Percentiles rank a stretch among this genome's conserved stretches.
Evolutionary conservation across 192 early-diverging fungal species (phyloP).

Genomic region (Backusella psychrophila): DNA sequence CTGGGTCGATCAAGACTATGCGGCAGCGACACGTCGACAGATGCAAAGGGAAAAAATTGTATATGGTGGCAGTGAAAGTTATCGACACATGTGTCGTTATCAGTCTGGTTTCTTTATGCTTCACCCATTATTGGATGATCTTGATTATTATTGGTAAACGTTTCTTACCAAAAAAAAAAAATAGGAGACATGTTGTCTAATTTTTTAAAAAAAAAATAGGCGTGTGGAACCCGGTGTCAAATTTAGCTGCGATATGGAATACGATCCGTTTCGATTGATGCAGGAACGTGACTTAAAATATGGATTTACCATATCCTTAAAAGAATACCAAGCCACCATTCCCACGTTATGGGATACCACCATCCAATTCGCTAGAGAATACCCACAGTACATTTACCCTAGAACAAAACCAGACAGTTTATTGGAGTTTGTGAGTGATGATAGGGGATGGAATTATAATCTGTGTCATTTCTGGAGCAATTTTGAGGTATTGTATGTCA

Average conservation of each 20-base stretch:
- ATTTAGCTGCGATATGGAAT: constrained; percentile 80
- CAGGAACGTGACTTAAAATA: constrained; percentile 75
- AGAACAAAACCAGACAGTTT: constrained; percentile 34
- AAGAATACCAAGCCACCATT: constrained; percentile 68
- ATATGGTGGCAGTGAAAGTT: constrained; percentile 67
- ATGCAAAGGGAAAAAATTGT: constrained; percentile 54
- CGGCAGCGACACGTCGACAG: constrained; percentile 44
- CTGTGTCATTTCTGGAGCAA: constrained; percentile 86
- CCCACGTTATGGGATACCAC: constrained; percentile 68
- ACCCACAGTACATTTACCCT: constrained; percentile 52
- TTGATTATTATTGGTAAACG: constrained; percentile 80
- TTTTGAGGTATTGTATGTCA: constrained; percentile 68
- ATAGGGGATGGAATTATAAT: constrained; percentile 60
- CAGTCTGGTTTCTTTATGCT: constrained; percentile 78
- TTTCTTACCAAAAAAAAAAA: background rate
- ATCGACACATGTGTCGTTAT: constrained; percentile 78
- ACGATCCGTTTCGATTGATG: constrained; percentile 86
- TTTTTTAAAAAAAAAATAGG: constrained; percentile 2
- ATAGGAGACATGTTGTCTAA: background rate
- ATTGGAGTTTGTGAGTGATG: constrained; percentile 54
- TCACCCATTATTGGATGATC: constrained; percentile 64
- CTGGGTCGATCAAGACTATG: constrained; percentile 71
- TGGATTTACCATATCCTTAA: constrained; percentile 71
- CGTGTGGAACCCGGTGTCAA: constrained; percentile 83
- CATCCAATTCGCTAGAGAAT: constrained; percentile 43